Percentiles rank a stretch among this genome's conserved stretches.
phyloP scores from a whole-genome alignment of 1,139 yeast species.

The Lizanozyma gosingica region DNA sequence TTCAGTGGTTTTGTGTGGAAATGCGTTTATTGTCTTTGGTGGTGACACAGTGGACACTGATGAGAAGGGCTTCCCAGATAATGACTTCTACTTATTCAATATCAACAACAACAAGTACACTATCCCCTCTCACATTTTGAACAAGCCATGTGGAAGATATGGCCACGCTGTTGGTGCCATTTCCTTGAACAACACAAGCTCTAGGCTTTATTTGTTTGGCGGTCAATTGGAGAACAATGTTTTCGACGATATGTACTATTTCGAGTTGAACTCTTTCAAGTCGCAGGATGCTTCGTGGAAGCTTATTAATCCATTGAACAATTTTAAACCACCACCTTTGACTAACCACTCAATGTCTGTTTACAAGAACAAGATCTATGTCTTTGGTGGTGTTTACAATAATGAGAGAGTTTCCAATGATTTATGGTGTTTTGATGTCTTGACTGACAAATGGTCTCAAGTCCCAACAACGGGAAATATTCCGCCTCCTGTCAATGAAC shows the following conservation, averaged over 20 bases:
- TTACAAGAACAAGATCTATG: slow-evolving; percentile 67
- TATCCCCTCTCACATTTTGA: slow-evolving; percentile 72
- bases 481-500: slow-evolving; percentile 90
- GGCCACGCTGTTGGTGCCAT: slow-evolving; percentile 74
- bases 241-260: slow-evolving; percentile 77
- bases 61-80: slow-evolving; percentile 72
- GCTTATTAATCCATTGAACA: slow-evolving; percentile 46
- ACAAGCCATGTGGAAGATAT: slow-evolving; percentile 85
- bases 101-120: slow-evolving; percentile 89
- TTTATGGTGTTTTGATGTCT: slow-evolving; percentile 76
- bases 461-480: slow-evolving; percentile 43
- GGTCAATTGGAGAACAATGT: slow-evolving; percentile 90
- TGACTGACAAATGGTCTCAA: slow-evolving; percentile 57
- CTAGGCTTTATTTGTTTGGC: slow-evolving; percentile 80
- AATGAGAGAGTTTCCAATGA: slow-evolving; percentile 69
- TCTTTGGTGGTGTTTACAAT: slow-evolving; percentile 90
- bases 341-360: slow-evolving; percentile 89
- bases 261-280: slow-evolving; percentile 83
- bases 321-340: slow-evolving; percentile 75
- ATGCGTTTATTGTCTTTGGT: slow-evolving; percentile 91
- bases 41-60: slow-evolving; percentile 92
- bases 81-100: slow-evolving; percentile 80
- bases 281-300: slow-evolving; percentile 83
- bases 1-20: slow-evolving; percentile 85
- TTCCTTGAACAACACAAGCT: slow-evolving; percentile 54